phyloP scores from a whole-genome alignment of 768 basidiomycete genomes.

The Lanmaoa rubissima region DNA sequence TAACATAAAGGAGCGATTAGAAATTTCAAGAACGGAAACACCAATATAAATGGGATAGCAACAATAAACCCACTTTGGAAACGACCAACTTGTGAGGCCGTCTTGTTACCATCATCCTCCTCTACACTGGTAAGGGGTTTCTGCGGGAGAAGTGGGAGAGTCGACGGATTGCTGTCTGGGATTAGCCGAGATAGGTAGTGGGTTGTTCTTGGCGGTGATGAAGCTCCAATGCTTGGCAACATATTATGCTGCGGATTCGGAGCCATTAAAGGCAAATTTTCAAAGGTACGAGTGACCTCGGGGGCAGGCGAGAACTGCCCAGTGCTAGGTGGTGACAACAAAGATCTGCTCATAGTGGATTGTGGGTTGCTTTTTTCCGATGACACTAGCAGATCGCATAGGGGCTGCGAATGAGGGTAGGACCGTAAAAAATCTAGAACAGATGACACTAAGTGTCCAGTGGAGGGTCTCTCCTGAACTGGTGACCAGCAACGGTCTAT shows the following conservation, averaged over 20 bases:
- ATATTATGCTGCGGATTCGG: neutral
- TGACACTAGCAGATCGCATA: neutral
- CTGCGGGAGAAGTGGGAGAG: neutral
- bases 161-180: neutral
- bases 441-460: neutral
- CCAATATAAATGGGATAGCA: neutral
- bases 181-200: neutral
- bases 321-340: neutral
- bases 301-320: neutral
- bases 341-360: neutral
- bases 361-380: neutral
- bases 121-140: neutral
- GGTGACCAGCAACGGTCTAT: constrained; percentile 7
- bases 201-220: neutral
- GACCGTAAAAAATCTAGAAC: neutral
- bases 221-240: neutral
- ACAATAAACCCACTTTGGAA: neutral
- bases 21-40: neutral
- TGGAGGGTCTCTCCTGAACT: constrained; percentile 1
- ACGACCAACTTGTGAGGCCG: neutral
- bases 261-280: too few relatives aligned
- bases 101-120: neutral
- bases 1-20: neutral
- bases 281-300: neutral
- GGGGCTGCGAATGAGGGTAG: neutral